Conservation (phyloP, 2,329 filamentous ascomycete genomes). For the Polytolypa hystricis region DNA sequence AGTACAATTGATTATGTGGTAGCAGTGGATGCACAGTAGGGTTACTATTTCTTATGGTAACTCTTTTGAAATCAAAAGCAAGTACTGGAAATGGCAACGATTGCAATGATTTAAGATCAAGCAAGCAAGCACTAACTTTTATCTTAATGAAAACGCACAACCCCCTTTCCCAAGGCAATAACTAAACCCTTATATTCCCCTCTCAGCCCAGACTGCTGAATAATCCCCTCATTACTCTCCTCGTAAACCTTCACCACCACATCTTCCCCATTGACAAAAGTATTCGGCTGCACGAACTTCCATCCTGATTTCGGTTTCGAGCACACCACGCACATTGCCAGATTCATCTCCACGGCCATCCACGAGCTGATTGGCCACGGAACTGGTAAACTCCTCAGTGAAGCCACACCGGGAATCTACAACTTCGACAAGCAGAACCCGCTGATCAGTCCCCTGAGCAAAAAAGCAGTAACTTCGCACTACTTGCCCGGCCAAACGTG, state of each 20-base stretch:
- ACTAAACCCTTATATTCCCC: slow-evolving; percentile 16
- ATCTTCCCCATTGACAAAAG: slow-evolving; percentile 31
- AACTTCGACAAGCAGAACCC: slow-evolving; percentile 51
- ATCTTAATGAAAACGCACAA: slow-evolving; percentile 4
- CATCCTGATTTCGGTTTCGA: slow-evolving; percentile 46
- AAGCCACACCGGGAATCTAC: slow-evolving; percentile 42
- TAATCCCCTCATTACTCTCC: slow-evolving; percentile 43
- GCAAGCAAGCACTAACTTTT: not conserved
- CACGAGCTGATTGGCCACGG: slow-evolving; percentile 55
- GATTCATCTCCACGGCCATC: slow-evolving; percentile 17
- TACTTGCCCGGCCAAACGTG: slow-evolving; percentile 56
- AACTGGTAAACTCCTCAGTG: slow-evolving; percentile 51
- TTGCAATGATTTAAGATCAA: slow-evolving; percentile 1
- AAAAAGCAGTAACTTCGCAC: slow-evolving; percentile 43
- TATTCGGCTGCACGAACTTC: slow-evolving; percentile 56
- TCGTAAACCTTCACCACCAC: slow-evolving; percentile 48
- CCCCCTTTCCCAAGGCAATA: not conserved
- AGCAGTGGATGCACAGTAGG: too few relatives aligned
- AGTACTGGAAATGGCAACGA: not conserved
- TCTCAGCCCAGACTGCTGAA: slow-evolving; percentile 39
- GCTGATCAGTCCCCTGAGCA: slow-evolving; percentile 46
- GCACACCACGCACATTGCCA: slow-evolving; percentile 18
- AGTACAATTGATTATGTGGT: too few relatives aligned
- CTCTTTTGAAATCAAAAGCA: not conserved
- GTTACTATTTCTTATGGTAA: too few relatives aligned